Base-by-base conservation (phyloP, 495 filamentous ascomycete species). In the Cryomyces minteri region DNA sequence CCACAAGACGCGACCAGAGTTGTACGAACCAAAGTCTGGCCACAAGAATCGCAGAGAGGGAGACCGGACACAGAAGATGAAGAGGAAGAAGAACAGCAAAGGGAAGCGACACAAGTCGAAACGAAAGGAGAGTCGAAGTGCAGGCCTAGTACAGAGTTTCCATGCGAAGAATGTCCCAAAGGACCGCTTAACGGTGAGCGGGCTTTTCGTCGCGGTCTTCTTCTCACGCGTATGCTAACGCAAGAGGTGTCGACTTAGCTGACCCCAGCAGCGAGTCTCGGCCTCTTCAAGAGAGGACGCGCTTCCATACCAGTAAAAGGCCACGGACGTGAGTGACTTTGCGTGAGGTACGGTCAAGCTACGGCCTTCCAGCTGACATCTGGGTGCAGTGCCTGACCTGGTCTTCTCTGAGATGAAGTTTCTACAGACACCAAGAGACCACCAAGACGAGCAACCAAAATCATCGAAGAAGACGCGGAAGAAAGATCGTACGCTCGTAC, bases 281-380 rank as follows among this genome's bases (percentile, higher is more conserved):
- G 84, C 0, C 60, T 90, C 5, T 88, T 88, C 58, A 73, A 70
- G 28, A 87, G 77, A 54, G 80, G 80, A 2, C 74, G 71, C 43
- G 65, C 72, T 30, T 86, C 82, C 8, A 73, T 70, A 39, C 71
- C 70, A 30, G 47, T 73, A 44, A 64, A 58, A 48, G 62, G 67
- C 48, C 63, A 58, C 50, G 65, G 66, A 46, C 52, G 68, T 71
- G 59, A 58, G 62, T 55, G 39, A 38, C 41, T 40, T 38, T 9
- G 34, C 34, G 9, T 38, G 41, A 4, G 39, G 2, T 25, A 2
- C 18, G 18, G 18, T 25, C 18, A 25, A 25, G 2, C 18, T 2
- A 25, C 18, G 18, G 18, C 18, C 18, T 25, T 25, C 18, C 18
- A 25, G 18, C 18, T 25, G 18, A 25, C 18, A 25, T 25, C 18